Evolutionary conservation across 441 rosid genomes (phyloP), one percentile per base, ranked within the genome.

Genomic region (Adansonia madagascariensis): DNA sequence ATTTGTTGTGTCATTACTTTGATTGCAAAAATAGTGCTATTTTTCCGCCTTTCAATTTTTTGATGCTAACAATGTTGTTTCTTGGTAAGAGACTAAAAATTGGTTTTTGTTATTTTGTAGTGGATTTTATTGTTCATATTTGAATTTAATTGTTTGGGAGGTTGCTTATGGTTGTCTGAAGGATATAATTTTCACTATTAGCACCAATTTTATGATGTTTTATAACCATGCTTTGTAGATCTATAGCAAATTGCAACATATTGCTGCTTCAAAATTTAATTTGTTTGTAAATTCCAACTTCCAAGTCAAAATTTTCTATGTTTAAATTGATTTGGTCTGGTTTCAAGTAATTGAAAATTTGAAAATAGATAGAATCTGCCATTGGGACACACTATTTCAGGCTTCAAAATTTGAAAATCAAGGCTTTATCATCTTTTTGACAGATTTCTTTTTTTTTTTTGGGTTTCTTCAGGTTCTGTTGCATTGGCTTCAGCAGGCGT

Each of bases 401-500:
- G 35, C 47, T 59, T 77, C 63, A 60, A 27, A 47, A 35, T 46
- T 46, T 44, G 18, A 31, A 67, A 44, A 35, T 46, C 35, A 57
- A 20, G 4, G 63, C 24, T 75, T 55, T 79, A 39, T 35, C 53
- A 10, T 35, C 6, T 8, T 17, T 4, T 41, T 17, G 39, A 15
- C 6, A 9, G 14, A 71, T 46, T 46, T 72, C n/a, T 12, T 52
- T 67, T 71, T 75, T 14, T 85, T 61, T 68, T 70, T 68, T 82
- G 14, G 74, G 53, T n/a, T n/a, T n/a, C n/a, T n/a, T n/a, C 84
- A 95, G 98, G 98, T 80, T 84, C 94, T 39, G 87, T 94, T 76
- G 93, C 94, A 88, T 83, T 96, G 87, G 98, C 92, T 80, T 91
- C 97, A 0, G 96, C 98, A 31, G 99, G 93, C 59, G 91, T 92